phyloP scores from a whole-genome alignment of 2,329 filamentous ascomycete species.

The Colletotrichum lentis region DNA sequence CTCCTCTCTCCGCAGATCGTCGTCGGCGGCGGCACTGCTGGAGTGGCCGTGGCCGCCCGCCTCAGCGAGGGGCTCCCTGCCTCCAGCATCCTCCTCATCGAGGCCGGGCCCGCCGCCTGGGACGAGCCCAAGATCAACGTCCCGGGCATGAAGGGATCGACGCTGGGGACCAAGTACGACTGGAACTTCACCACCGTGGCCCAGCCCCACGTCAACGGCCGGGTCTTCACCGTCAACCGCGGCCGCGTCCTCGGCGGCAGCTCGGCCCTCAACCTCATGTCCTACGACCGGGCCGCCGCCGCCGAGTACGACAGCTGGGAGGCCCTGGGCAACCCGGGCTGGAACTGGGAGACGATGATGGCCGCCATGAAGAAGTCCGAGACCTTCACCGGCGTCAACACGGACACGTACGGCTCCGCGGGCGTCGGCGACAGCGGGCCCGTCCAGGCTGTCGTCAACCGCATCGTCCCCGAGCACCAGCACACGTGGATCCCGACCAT shows the following conservation, averaged over 20 bases:
- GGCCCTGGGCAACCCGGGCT: conserved; percentile 47
- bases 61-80: conserved; percentile 40
- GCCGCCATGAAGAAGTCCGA: conserved; percentile 44
- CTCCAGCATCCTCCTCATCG: conserved; percentile 44
- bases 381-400: conserved; percentile 42
- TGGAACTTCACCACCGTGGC: conserved; percentile 53
- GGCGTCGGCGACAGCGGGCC: conserved; percentile 41
- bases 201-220: conserved; percentile 50
- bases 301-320: conserved; percentile 49
- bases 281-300: conserved; percentile 45
- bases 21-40: conserved; percentile 49
- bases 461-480: conserved; percentile 54
- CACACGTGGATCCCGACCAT: conserved; percentile 55
- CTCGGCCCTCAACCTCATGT: conserved; percentile 55
- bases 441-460: conserved; percentile 49
- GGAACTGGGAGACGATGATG: conserved; percentile 51
- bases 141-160: conserved; percentile 42
- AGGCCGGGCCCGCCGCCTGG: conserved; percentile 43
- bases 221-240: conserved; percentile 50
- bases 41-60: conserved; percentile 45
- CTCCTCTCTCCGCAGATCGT: conserved; percentile 40
- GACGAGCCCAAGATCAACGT: conserved; percentile 43
- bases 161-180: conserved; percentile 44
- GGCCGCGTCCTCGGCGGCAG: conserved; percentile 58
- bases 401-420: conserved; percentile 34